A percentile compares a stretch with the other conserved stretches of the same genome.
phyloP scores from a whole-genome alignment of 2,329 filamentous ascomycete species.

The Clonostachys byssicola region DNA sequence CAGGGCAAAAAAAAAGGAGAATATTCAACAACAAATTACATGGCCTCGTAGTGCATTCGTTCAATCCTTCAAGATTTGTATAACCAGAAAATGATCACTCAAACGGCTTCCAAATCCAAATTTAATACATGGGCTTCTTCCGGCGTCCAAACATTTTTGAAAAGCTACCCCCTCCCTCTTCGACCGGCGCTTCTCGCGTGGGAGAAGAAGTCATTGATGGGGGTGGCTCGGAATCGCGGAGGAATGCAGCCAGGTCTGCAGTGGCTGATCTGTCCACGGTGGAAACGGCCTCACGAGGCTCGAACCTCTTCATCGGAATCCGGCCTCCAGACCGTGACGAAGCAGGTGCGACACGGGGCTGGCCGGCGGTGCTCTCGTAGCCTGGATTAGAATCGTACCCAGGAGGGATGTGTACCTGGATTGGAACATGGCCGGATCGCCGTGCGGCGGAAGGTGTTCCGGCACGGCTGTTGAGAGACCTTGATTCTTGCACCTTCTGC shows the following conservation, averaged over 20 bases:
- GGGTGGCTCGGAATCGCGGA: constrained; percentile 65
- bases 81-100: too few species aligned
- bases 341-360: constrained; percentile 9
- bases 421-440: constrained; percentile 42
- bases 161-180: constrained; percentile 30
- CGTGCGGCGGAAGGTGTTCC: constrained; percentile 11
- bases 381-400: constrained; percentile 18
- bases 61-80: too few species aligned
- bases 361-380: constrained; percentile 2
- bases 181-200: constrained; percentile 21
- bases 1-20: neutral
- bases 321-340: constrained; percentile 26
- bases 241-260: constrained; percentile 68
- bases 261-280: constrained; percentile 60
- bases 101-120: neutral
- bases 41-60: too few species aligned
- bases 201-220: constrained; percentile 22
- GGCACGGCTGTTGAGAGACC: constrained; percentile 32
- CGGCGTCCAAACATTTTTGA: constrained; percentile 44
- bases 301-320: constrained; percentile 53
- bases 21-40: neutral
- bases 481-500: constrained; percentile 13
- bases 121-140: constrained; percentile 36
- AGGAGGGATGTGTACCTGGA: constrained; percentile 44
- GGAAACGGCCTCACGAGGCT: constrained; percentile 46